phyloP scores from a whole-genome alignment of 2,329 filamentous ascomycete genomes.

The Neoascochyta sp. region DNA sequence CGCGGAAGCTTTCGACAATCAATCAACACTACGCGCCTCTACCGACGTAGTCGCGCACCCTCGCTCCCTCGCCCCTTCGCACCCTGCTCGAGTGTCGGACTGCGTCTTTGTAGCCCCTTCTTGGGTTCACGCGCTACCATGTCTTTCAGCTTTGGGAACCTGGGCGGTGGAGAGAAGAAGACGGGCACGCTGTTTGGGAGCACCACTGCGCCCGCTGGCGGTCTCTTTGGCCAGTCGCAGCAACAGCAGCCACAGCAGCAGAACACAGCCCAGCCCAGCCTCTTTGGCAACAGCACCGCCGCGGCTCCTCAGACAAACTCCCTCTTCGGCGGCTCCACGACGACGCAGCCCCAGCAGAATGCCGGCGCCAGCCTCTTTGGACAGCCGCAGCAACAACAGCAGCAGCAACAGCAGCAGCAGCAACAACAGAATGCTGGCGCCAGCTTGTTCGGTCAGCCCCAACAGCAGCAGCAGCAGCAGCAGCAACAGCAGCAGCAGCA shows the following conservation, averaged over 20 bases:
- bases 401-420: constrained; percentile 18
- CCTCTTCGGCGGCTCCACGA: constrained; percentile 16
- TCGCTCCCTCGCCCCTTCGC: background rate
- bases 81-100: no score
- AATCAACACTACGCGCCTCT: constrained; percentile 13
- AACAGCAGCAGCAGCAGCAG: constrained; percentile 43
- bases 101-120: no score
- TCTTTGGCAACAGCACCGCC: constrained; percentile 14
- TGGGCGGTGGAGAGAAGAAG: constrained; percentile 29
- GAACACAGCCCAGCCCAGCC: constrained; percentile 32
- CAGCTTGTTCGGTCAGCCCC: constrained; percentile 38
- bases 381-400: constrained; percentile 13
- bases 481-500: constrained; percentile 40
- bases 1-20: constrained; percentile 14
- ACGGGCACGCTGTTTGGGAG: constrained; percentile 38
- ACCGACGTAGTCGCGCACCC: constrained; percentile 1
- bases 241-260: constrained; percentile 28
- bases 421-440: constrained; percentile 43
- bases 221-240: constrained; percentile 40
- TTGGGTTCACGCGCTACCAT: constrained; percentile 13
- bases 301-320: constrained; percentile 20
- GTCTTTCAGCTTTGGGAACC: constrained; percentile 31
- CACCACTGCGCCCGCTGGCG: constrained; percentile 35
- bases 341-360: constrained; percentile 14
- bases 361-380: constrained; percentile 22